These are phyloP conservation scores for Populus ilicifolia DNA, from an alignment of 345 rosid species.

Conservation along the genomic window DNA sequence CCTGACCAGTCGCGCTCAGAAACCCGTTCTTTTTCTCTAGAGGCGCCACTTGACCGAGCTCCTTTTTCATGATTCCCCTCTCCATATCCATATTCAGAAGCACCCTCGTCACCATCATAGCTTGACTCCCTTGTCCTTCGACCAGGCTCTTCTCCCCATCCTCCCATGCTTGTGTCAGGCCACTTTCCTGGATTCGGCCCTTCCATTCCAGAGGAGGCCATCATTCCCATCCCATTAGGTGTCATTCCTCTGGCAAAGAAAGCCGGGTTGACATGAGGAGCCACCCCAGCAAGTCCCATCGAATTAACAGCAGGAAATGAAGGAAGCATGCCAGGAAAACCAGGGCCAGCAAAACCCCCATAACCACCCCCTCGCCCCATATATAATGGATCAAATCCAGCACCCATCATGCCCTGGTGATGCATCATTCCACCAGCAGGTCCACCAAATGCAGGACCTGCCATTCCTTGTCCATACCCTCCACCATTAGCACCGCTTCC, in stretches of 20 bases:
- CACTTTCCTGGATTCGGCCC: slow-evolving; percentile 67
- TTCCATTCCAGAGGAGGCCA: slow-evolving; percentile 68
- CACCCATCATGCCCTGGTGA: slow-evolving; percentile 75
- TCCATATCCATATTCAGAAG: slow-evolving; percentile 78
- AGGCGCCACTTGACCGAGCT: slow-evolving; percentile 42
- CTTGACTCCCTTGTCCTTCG: slow-evolving; percentile 57
- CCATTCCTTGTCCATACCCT: slow-evolving; percentile 66
- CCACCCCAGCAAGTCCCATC: slow-evolving; percentile 79
- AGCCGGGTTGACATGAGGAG: slow-evolving; percentile 91
- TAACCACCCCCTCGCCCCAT: slow-evolving; percentile 77
- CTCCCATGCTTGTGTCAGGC: slow-evolving; percentile 70
- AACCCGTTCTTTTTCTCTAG: slow-evolving; percentile 56
- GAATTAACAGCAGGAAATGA: slow-evolving; percentile 67
- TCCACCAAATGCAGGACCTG: slow-evolving; percentile 64
- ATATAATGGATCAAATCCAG: slow-evolving; percentile 74
- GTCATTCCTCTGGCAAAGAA: slow-evolving; percentile 73
- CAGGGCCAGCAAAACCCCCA: slow-evolving; percentile 70
- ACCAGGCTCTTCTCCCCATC: slow-evolving; percentile 59
- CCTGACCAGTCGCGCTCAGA: slow-evolving; percentile 77
- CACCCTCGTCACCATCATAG: slow-evolving; percentile 82
- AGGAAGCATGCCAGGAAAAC: slow-evolving; percentile 74
- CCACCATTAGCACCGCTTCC: slow-evolving; percentile 53
- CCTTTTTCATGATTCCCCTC: slow-evolving; percentile 74
- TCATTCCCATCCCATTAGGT: slow-evolving; percentile 55
- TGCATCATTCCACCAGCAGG: slow-evolving; percentile 66